These are phyloP conservation scores for Yamadazyma blattariae DNA, from an alignment of 1,139 yeast species.

Conservation along the genomic window DNA sequence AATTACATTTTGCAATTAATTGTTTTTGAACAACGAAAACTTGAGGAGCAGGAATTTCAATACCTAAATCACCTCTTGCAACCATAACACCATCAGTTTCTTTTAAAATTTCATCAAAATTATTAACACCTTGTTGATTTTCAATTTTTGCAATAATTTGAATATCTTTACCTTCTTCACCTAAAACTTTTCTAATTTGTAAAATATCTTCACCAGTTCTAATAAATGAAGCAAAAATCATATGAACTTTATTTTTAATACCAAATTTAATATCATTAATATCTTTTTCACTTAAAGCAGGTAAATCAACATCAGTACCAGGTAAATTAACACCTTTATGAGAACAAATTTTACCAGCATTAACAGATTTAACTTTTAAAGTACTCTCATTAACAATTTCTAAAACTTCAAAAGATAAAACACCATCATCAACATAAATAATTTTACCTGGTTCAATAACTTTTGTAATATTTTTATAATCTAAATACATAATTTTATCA, in stretches of 20 bases:
- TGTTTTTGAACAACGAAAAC: conserved; percentile 98
- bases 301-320: conserved; percentile 97
- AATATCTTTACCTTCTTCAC: conserved; percentile 94
- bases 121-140: conserved; percentile 99
- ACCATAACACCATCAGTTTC: conserved; percentile 99
- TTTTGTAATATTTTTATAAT: conserved; percentile 94
- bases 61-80: conserved; percentile 99
- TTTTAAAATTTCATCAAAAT: conserved; percentile 90
- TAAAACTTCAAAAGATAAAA: conserved; percentile 87
- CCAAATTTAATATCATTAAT: conserved; percentile 88
- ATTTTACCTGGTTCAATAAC: conserved; percentile 84
- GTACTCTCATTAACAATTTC: conserved; percentile 77
- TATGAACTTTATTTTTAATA: conserved; percentile 95
- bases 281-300: conserved; percentile 97
- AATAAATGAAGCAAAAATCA: conserved; percentile 97
- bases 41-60: conserved; percentile 98
- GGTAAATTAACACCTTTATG: conserved; percentile 99
- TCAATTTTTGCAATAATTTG: conserved; percentile 97
- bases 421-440: conserved; percentile 97
- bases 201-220: conserved; percentile 89
- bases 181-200: conserved; percentile 89
- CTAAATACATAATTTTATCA: conserved; percentile 81
- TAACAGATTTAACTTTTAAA: conserved; percentile 82
- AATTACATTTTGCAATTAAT: conserved; percentile 97
- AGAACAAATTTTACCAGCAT: conserved; percentile 92